Base-by-base conservation (phyloP, 805 yeast species). In the Teunomyces barrocoloradensis region DNA sequence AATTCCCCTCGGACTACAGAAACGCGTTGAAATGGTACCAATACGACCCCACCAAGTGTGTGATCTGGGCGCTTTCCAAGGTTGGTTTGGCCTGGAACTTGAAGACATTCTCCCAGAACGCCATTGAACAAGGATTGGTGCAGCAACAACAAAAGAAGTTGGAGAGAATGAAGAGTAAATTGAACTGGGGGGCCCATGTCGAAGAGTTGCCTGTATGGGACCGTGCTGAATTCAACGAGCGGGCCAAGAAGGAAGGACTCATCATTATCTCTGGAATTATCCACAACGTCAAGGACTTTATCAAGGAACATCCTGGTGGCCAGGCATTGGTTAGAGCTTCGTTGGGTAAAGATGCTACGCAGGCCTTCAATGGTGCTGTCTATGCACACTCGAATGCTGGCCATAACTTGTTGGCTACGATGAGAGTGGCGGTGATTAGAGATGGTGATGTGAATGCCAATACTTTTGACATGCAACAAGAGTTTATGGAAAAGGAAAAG, bases 1-100 rank as follows among this genome's bases (percentile, higher is more conserved):
- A 87, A 74, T 87, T 87, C 78, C 94, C 95, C 59, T 79, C 88
- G 15, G 95, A 87, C 71, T 87, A 87, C 78, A 81, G 95, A 79
- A 87, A 87, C 63, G 94, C 94, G 15, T 77, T 87, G 63, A 84
- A 81, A 64, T 87, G 94, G 94, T 87, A 83, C 74, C 92, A 87
- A 75, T 87, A 82, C 63, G 95, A 87, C 65, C 95, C 95, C 55
- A 86, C 94, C 43, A 87, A 87, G 69, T 59, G 80, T 42, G 57
- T 77, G 45, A 85, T 87, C 56, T 86, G 75, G 66, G 25, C 66
- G 5, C 67, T 78, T 46, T 84, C 87, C 12, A 77, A 82, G 64
- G 48, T 85, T 25, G 94, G 94, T 32, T 66, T 87, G 52, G 82
- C 91, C 18, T 81, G 78, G 69, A 82, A 85, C 71, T 75, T 87